Evolutionary conservation across 805 yeast species (phyloP), one percentile per base, ranked within the genome.

Genomic region (Wickerhamomyces bovis): DNA sequence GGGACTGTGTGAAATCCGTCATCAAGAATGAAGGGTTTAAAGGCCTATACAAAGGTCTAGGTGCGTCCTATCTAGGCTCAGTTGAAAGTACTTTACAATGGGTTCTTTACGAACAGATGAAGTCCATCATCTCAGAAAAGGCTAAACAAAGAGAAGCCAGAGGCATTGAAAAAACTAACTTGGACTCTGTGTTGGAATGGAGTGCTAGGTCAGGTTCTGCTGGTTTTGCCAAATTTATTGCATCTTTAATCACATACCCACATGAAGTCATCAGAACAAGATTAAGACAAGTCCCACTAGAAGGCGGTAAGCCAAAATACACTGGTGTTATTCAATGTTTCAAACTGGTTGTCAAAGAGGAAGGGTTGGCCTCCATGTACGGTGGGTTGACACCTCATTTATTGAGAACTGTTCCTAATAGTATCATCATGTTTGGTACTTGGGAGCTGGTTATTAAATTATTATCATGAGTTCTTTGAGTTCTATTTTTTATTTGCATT

Each of bases 341-440:
- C 71, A 80, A 73, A 60, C 71, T 89, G 26, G 80, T 94, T n/a
- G 69, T 89, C 16, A 86, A 83, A 58, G 97, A 94, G 61, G 99
- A 94, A 68, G 99, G 99, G 1, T 66, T 92, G 44, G 83, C 77
- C 8, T 85, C 96, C 12, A 85, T 94, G 89, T 94, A 94, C 63
- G 97, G 99, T 46, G 99, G 99, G 1, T 73, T 94, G 58, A 94
- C 99, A 2, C 97, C 99, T 4, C 99, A 94, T 68, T 71, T 94
- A 59, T 77, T 94, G 70, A 80, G 99, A 67, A 94, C 99, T 0
- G 99, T 94, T 44, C 99, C 99, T 3, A 94, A 94, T 67, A 86
- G 96, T 60, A 89, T 94, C 63, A 92, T 94, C 56, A 94, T 94
- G 99, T 94, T 94, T 71, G 99, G 99, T 41, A 90, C 98, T 3